These are phyloP conservation scores for Amphicarpaea edgeworthii DNA, from an alignment of 306 rosid species.

Conservation along the genomic window DNA sequence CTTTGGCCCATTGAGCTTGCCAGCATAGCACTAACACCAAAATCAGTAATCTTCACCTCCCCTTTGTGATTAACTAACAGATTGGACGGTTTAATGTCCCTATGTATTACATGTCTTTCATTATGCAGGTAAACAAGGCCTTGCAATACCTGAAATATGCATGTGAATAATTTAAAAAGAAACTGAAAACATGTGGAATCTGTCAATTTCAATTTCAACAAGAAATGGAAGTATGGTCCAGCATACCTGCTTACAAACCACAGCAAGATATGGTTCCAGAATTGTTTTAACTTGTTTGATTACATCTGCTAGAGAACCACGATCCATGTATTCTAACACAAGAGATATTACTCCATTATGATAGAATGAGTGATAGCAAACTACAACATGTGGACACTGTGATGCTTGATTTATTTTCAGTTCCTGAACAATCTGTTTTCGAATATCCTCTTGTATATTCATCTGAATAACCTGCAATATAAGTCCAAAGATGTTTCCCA, in stretches of 20 bases:
- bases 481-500: constrained; percentile 23
- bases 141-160: constrained; percentile 75
- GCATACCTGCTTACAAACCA: constrained; percentile 93
- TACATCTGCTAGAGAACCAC: constrained; percentile 91
- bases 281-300: constrained; percentile 90
- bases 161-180: constrained; percentile 33
- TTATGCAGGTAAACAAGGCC: constrained; percentile 97
- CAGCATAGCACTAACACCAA: constrained; percentile 97
- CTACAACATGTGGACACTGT: constrained; percentile 93
- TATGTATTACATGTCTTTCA: constrained; percentile 93
- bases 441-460: constrained; percentile 95
- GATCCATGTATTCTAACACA: constrained; percentile 97
- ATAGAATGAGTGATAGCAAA: constrained; percentile 93
- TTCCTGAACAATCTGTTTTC: constrained; percentile 98
- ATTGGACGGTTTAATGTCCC: constrained; percentile 98
- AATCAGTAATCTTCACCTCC: constrained; percentile 97
- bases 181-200: constrained; percentile 27
- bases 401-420: constrained; percentile 97
- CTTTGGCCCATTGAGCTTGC: constrained; percentile 98
- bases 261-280: constrained; percentile 99
- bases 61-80: constrained; percentile 95
- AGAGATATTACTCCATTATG: constrained; percentile 93
- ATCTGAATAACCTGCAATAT: constrained; percentile 87
- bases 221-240: constrained; percentile 23
- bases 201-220: constrained; percentile 21